These are phyloP conservation scores for Gnomoniopsis smithogilvyi DNA, from an alignment of 2,329 filamentous ascomycete genomes.

Conservation along the genomic window DNA sequence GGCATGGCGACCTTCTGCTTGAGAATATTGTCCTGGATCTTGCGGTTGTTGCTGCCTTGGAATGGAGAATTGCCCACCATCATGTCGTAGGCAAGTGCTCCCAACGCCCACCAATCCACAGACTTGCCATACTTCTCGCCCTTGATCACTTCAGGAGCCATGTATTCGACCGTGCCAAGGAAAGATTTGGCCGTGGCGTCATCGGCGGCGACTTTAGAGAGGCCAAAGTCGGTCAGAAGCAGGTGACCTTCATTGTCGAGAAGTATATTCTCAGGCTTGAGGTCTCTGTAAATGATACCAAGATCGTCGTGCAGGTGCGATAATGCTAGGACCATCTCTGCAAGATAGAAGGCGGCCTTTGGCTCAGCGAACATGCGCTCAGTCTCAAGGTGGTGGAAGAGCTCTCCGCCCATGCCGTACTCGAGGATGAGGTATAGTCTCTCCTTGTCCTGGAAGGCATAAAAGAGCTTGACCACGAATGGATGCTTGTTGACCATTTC, in stretches of 20 bases:
- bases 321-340: slow-evolving; percentile 91
- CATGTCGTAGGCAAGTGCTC: slow-evolving; percentile 86
- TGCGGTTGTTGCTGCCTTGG: slow-evolving; percentile 83
- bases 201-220: slow-evolving; percentile 89
- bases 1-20: slow-evolving; percentile 87
- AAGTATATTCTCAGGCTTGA: slow-evolving; percentile 97
- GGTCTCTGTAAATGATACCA: slow-evolving; percentile 91
- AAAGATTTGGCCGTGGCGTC: slow-evolving; percentile 77
- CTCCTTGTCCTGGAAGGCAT: slow-evolving; percentile 97
- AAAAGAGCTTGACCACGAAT: slow-evolving; percentile 97
- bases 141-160: slow-evolving; percentile 92
- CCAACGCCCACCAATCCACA: slow-evolving; percentile 98
- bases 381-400: slow-evolving; percentile 90
- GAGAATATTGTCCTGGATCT: slow-evolving; percentile 93
- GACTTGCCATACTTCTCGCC: slow-evolving; percentile 89
- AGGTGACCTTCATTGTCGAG: slow-evolving; percentile 89
- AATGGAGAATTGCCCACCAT: slow-evolving; percentile 93
- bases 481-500: slow-evolving; percentile 96
- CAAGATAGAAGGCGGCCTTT: slow-evolving; percentile 95
- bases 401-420: slow-evolving; percentile 93
- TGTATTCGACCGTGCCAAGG: slow-evolving; percentile 95
- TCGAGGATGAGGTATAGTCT: slow-evolving; percentile 97
- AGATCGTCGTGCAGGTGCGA: slow-evolving; percentile 90
- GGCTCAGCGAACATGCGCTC: slow-evolving; percentile 95
- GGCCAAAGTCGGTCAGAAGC: slow-evolving; percentile 91